phyloP scores from a whole-genome alignment of 176 grass and related monocot species.

The Urochloa ruziziensis region DNA sequence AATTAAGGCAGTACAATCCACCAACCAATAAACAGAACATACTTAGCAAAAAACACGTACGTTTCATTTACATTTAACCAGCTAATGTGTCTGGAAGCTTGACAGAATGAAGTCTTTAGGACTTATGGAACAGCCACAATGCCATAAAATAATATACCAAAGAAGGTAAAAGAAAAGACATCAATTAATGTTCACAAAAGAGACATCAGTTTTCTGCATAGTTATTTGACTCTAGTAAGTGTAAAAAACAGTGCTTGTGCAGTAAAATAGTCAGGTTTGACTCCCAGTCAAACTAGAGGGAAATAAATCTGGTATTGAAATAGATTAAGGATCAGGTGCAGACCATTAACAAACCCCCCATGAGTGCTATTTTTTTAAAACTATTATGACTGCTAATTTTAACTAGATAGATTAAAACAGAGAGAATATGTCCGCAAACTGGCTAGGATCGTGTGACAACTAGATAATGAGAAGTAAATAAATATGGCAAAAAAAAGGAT shows the following conservation, averaged over 20 bases:
- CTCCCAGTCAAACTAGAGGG: background rate
- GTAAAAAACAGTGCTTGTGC: background rate
- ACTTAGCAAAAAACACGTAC: background rate
- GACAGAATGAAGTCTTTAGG: too few species aligned
- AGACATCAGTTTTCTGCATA: background rate
- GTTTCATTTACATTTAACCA: background rate
- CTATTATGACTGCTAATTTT: too few species aligned
- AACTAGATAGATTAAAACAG: background rate
- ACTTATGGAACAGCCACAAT: background rate
- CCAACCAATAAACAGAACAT: background rate
- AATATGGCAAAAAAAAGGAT: background rate
- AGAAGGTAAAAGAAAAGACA: background rate
- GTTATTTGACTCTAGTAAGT: background rate
- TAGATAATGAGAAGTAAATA: background rate
- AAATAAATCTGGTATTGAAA: background rate
- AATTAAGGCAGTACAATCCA: background rate
- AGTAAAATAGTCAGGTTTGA: background rate
- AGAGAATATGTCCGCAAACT: background rate
- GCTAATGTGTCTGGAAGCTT: too few species aligned
- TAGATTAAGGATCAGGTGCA: background rate
- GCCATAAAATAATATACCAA: background rate
- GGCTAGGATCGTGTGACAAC: background rate
- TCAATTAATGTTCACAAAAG: too few species aligned
- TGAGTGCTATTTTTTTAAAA: too few species aligned
- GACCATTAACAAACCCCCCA: background rate